phyloP scores from a whole-genome alignment of 1,284 basidiomycete species.

The Puccinia novopanici region DNA sequence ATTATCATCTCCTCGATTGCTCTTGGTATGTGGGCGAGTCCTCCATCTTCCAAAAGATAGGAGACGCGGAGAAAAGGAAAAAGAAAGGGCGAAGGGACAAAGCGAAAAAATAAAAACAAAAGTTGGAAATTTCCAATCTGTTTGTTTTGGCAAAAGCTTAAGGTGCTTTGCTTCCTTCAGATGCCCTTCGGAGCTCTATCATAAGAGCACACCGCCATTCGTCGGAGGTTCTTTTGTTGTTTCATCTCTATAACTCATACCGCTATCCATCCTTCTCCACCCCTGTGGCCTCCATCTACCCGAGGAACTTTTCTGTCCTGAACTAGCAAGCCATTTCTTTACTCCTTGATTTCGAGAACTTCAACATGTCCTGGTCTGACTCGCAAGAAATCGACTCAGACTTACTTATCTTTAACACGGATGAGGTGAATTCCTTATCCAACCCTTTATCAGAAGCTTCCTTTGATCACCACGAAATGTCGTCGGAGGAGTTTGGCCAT shows the following conservation, averaged over 20 bases:
- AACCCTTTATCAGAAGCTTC: constrained; percentile 12
- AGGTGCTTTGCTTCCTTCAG: background rate
- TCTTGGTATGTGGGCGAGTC: background rate
- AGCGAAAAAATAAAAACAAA: background rate
- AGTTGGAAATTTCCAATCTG: background rate
- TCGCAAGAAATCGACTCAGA: constrained; percentile 22
- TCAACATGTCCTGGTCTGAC: constrained; percentile 10
- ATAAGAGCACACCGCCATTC: constrained; percentile 17
- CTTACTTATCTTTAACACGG: constrained; percentile 26
- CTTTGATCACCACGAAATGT: constrained; percentile 23
- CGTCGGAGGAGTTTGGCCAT: constrained; percentile 11
- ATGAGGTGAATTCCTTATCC: constrained; percentile 19
- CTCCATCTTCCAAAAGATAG: constrained; percentile 8
- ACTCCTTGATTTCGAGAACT: constrained; percentile 5
- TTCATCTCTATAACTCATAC: constrained; percentile 1
- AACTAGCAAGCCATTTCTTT: background rate
- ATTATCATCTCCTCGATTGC: constrained; percentile 18
- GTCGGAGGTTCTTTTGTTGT: constrained; percentile 12
- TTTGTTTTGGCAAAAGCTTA: constrained; percentile 12
- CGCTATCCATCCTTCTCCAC: constrained; percentile 16
- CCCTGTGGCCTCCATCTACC: constrained; percentile 21
- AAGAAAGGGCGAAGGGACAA: no score
- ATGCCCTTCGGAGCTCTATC: constrained; percentile 22
- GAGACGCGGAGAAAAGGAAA: background rate
- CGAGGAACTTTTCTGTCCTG: background rate